phyloP scores from a whole-genome alignment of 1,284 basidiomycete species.

The Ceratobasidium papillatum region DNA sequence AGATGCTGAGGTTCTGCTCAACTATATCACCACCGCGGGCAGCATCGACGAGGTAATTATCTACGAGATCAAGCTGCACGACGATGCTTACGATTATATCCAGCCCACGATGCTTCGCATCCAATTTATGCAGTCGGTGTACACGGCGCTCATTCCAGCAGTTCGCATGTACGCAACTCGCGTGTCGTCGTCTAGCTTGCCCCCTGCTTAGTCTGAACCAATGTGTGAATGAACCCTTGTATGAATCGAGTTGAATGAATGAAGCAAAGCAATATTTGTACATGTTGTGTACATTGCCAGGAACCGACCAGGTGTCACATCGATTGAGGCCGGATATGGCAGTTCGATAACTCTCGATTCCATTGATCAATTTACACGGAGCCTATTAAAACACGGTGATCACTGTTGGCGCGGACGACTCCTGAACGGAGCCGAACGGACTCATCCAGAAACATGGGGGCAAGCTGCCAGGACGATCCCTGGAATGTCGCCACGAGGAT shows the following conservation, averaged over 20 bases:
- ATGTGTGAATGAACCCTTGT: background rate
- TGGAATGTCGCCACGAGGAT: background rate
- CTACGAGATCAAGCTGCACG: background rate
- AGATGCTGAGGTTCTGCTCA: background rate
- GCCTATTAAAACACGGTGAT: too few species aligned
- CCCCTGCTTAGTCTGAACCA: background rate
- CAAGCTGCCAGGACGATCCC: background rate
- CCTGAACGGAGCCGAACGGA: background rate
- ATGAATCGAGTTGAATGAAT: background rate
- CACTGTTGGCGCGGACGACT: constrained; percentile 3
- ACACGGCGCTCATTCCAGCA: background rate
- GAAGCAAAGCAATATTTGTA: constrained; percentile 2
- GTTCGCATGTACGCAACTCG: background rate
- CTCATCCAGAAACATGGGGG: background rate
- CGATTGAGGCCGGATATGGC: constrained; percentile 1
- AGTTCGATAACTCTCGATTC: background rate
- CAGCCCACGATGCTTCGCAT: background rate
- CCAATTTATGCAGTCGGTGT: constrained; percentile 6
- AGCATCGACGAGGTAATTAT: constrained; percentile 6
- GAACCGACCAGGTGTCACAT: background rate
- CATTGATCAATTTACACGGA: background rate
- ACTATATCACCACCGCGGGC: background rate
- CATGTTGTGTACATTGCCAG: background rate
- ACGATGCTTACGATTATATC: background rate
- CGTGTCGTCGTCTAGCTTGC: background rate